These are phyloP conservation scores for Pichia deserticola DNA, from an alignment of 805 yeast genomes.

Conservation along the genomic window DNA sequence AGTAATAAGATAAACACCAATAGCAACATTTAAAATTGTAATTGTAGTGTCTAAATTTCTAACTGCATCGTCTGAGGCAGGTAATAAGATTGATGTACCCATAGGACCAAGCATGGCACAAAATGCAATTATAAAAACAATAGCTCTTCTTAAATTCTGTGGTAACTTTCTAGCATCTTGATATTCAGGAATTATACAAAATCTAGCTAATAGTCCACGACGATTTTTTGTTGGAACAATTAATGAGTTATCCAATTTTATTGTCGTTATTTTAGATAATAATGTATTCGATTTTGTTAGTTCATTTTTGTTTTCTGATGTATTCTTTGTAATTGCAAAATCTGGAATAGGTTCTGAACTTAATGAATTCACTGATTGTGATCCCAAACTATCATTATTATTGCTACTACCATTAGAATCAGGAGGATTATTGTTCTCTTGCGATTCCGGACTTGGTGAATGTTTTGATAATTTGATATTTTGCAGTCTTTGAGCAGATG, in stretches of 20 bases:
- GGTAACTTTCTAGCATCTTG: slow-evolving; percentile 66
- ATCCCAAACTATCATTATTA: too few species aligned
- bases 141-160: slow-evolving; percentile 35
- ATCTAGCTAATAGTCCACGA: slow-evolving; percentile 49
- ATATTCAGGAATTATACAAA: slow-evolving; percentile 60
- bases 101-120: slow-evolving; percentile 81
- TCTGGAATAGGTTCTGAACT: neutral
- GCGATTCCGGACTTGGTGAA: slow-evolving; percentile 1
- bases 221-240: slow-evolving; percentile 35
- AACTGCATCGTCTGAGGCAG: slow-evolving; percentile 61
- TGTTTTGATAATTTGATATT: neutral
- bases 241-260: slow-evolving; percentile 20
- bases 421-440: neutral
- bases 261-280: slow-evolving; percentile 12
- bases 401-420: too few species aligned
- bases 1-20: slow-evolving; percentile 68
- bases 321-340: neutral
- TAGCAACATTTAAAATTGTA: slow-evolving; percentile 63
- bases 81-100: slow-evolving; percentile 80
- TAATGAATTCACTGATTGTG: neutral
- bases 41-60: slow-evolving; percentile 47
- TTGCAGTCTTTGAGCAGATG: slow-evolving; percentile 3
- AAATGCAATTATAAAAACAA: slow-evolving; percentile 59
- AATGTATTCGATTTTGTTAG: slow-evolving; percentile 6
- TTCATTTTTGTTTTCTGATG: neutral